Base-by-base conservation (phyloP, 1,284 basidiomycete genomes). In the Veloporphyrellus conicus region DNA sequence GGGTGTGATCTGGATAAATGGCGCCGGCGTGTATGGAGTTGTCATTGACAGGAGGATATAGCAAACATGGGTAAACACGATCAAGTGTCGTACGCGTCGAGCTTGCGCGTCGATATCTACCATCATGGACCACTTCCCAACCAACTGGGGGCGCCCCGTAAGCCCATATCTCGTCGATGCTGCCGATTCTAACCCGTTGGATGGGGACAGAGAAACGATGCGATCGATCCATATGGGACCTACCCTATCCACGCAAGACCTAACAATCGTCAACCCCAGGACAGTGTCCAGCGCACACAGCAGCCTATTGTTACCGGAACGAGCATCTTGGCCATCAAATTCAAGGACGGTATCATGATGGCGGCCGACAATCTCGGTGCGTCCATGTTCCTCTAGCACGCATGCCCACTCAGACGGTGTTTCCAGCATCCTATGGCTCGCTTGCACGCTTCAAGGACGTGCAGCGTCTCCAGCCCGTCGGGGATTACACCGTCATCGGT, bases 231-330 rank as follows among this genome's bases (percentile, higher is more conserved):
- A 43, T 87, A 86, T 68, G 81, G 76, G 50, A 87, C 89, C 9
- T 84, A 80, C 63, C 87, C 88, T 20, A 70, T 89, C 50, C 76
- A 82, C 61, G 75, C 79, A 57, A 72, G 81, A 50, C 77, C 79
- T 22, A 66, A 72, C 56, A 66, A 72, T 56, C 64, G 63, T 25
- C 65, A 14, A 10, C 4, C 71, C 33, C 76, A 74, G 52, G 79
- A 85, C 65, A 63, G 81, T 31, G 77, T 90, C 0, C 83, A 91
- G 61, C 82, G 67, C 50, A 93, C 89, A 33, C 88, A 89, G 62
- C 90, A 95, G 62, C 95, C 96, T 7, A 87, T 99, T 54, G 93
- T 98, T 14, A 99, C 95, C 0, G 96, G 95, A 57, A 96, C 95
- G 5, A 94, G 90, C 47, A 92, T 99, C 8, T 78, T 99, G 32